phyloP scores from a whole-genome alignment of 805 yeast genomes.

The Saccharomycopsis fodiens region DNA sequence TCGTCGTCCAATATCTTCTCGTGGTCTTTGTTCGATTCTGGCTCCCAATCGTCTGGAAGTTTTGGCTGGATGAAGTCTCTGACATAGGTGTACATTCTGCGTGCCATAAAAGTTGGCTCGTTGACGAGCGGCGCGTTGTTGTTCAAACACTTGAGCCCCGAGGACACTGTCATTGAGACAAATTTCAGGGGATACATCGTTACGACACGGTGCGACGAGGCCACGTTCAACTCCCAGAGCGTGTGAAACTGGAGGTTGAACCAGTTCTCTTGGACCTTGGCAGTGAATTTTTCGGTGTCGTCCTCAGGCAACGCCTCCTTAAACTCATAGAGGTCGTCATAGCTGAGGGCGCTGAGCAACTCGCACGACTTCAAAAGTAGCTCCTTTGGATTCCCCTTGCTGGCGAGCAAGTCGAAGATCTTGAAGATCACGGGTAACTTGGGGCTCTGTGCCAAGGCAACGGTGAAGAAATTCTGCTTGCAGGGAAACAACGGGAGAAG shows the following conservation, averaged over 20 bases:
- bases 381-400: conserved; percentile 75
- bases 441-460: conserved; percentile 22
- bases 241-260: conserved; percentile 57
- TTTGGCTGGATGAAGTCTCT: conserved; percentile 49
- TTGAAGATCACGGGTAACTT: conserved; percentile 33
- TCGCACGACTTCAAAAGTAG: conserved; percentile 67
- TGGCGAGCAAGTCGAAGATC: conserved; percentile 57
- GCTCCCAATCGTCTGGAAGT: conserved; percentile 30
- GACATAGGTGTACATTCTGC: conserved; percentile 57
- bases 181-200: conserved; percentile 78
- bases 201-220: conserved; percentile 50
- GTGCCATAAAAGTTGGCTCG: conserved; percentile 38
- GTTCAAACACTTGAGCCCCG: conserved; percentile 46
- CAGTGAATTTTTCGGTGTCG: conserved; percentile 16
- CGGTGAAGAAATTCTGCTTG: conserved; percentile 29
- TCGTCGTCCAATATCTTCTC: conserved; percentile 47
- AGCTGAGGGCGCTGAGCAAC: conserved; percentile 36
- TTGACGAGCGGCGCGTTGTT: conserved; percentile 30
- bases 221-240: conserved; percentile 54
- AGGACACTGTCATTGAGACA: conserved; percentile 56
- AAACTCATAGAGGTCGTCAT: conserved; percentile 19
- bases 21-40: conserved; percentile 29
- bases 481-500: conserved; percentile 45
- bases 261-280: conserved; percentile 20
- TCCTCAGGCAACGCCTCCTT: conserved; percentile 23